Percentiles rank a stretch among this genome's conserved stretches.
Conservation (phyloP, 2,329 filamentous ascomycete genomes). For the Elsinoe ampelina region DNA sequence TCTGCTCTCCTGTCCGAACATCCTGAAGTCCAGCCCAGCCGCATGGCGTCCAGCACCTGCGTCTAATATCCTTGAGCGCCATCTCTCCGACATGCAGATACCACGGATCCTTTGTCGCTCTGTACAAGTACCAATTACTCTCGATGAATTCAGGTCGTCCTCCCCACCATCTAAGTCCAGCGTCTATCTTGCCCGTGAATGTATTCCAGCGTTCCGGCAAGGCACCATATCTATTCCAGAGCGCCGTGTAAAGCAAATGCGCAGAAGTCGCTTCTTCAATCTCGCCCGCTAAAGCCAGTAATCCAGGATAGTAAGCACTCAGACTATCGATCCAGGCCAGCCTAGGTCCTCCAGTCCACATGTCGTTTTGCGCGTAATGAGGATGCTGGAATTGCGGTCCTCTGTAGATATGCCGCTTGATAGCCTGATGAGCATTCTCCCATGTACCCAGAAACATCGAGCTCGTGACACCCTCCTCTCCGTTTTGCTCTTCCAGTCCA, state of each 20-base stretch:
- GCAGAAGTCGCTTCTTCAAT: conserved; percentile 84
- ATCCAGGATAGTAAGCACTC: conserved; percentile 87
- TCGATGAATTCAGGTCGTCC: conserved; percentile 95
- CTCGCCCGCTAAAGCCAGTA: conserved; percentile 77
- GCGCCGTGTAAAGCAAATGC: conserved; percentile 79
- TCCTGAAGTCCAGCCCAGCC: conserved; percentile 77
- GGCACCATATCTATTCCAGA: conserved; percentile 93
- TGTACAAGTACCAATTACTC: conserved; percentile 92
- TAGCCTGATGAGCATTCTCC: conserved; percentile 75
- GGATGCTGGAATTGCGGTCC: conserved; percentile 67
- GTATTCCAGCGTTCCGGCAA: conserved; percentile 92
- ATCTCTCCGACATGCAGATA: conserved; percentile 95
- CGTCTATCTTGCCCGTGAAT: conserved; percentile 71
- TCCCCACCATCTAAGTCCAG: conserved; percentile 86
- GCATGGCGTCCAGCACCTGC: conserved; percentile 80
- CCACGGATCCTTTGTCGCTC: conserved; percentile 89
- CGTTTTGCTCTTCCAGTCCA: conserved; percentile 42
- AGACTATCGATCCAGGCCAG: conserved; percentile 95
- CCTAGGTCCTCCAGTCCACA: conserved; percentile 76
- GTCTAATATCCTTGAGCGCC: conserved; percentile 78
- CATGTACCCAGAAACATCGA: conserved; percentile 74
- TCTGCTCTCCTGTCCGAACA: conserved; percentile 62
- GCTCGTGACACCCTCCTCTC: conserved; percentile 47
- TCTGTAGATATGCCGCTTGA: conserved; percentile 86
- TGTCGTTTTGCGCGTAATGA: conserved; percentile 85